Evolutionary conservation across 2,329 filamentous ascomycete species (phyloP), one percentile per base, ranked within the genome.

Genomic region (Talaromyces atroroseus): DNA sequence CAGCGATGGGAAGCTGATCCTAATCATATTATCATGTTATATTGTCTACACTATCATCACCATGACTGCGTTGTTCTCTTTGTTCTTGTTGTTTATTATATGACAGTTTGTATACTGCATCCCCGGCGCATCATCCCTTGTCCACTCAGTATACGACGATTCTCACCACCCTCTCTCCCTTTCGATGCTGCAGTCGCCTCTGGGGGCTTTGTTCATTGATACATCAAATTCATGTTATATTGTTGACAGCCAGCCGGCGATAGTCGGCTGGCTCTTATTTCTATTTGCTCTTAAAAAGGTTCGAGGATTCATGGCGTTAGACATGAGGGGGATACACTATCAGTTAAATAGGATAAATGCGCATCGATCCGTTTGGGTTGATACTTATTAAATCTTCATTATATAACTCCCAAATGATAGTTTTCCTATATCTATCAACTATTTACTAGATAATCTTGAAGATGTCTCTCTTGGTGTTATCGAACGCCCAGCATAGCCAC

Each of bases 91-190:
- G 21, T 59, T 58, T 62, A 51, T 61, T 69, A 65, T 68, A 67
- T 71, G 67, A 66, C 65, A 61, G 58, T 53, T 57, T 58, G 53
- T 60, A 59, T 49, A 60, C 54, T 60, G 59, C 56, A 60, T 59
- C 55, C 29, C 51, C 52, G 58, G 60, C 56, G 58, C 60, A 58
- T 58, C 47, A 29, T 44, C 24, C 34, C 50, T 54, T 51, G 26
- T 50, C 26, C 38, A 23, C 45, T 56, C 45, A 48, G 46, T 48
- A 55, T 46, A 54, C 56, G 52, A 49, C 38, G 36, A 36, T 20
- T 32, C n/a, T n/a, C n/a, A n/a, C n/a, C n/a, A n/a, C n/a, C n/a
- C 32, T 40, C 34, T 34, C 16, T 49, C 45, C 45, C 21, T 38
- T 42, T 23, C 6, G 49, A 51, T 38, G 36, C 34, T 45, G 20